Percentiles rank a stretch among this genome's conserved stretches.
Conservation (phyloP, 2,329 filamentous ascomycete genomes). For the Talaromyces sp. region DNA sequence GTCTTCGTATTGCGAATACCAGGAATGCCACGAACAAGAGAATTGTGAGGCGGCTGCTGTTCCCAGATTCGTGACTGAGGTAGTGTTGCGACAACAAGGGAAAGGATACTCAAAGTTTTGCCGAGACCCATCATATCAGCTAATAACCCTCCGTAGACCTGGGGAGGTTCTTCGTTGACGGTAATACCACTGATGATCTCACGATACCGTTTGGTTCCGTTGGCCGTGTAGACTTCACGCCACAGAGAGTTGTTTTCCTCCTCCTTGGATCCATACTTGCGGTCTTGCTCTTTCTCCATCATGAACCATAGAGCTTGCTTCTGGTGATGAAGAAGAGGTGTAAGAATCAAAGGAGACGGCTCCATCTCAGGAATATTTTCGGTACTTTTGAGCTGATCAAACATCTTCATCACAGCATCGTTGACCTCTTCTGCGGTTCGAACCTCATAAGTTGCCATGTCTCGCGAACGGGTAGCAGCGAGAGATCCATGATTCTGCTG, state of each 20-base stretch:
- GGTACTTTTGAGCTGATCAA: constrained; percentile 74
- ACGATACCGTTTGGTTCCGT: constrained; percentile 63
- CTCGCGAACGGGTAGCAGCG: constrained; percentile 26
- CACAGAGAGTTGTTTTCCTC: constrained; percentile 71
- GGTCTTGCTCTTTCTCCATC: constrained; percentile 68
- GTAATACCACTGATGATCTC: constrained; percentile 81
- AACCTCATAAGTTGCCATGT: constrained; percentile 37
- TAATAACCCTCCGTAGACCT: constrained; percentile 70
- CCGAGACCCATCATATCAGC: constrained; percentile 89
- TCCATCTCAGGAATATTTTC: constrained; percentile 75
- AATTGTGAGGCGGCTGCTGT: constrained; percentile 47
- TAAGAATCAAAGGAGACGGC: constrained; percentile 59
- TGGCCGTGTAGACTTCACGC: constrained; percentile 59
- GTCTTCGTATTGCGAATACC: constrained; percentile 65
- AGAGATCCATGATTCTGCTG: constrained; percentile 33
- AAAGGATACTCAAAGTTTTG: constrained; percentile 81
- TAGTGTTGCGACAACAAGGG: constrained; percentile 67
- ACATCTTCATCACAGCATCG: constrained; percentile 78
- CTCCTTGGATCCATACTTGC: constrained; percentile 57
- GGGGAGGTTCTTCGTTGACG: constrained; percentile 57
- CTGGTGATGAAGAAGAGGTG: constrained; percentile 75
- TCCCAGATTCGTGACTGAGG: constrained; percentile 63
- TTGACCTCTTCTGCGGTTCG: constrained; percentile 83
- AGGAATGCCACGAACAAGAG: constrained; percentile 30
- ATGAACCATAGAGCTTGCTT: constrained; percentile 89